Evolutionary conservation across 805 yeast species (phyloP).

Genomic region (Blastobotrys mokoenaii): DNA sequence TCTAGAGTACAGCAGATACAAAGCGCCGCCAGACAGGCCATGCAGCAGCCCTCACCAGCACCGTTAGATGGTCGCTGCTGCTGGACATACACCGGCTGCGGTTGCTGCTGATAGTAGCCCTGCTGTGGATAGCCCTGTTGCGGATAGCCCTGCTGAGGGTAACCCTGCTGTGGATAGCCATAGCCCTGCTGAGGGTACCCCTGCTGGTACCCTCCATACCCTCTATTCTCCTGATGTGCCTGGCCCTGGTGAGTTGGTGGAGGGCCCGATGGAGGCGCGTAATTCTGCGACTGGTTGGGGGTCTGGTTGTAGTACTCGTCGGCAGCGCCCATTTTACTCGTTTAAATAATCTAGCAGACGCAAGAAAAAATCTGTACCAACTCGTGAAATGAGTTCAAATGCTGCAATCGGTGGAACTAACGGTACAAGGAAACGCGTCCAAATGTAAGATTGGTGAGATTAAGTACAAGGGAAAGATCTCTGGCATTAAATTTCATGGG

Average conservation of each 20-base stretch:
- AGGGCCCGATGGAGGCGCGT: conserved; percentile 8
- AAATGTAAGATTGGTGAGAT: no score
- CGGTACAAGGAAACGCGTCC: no score
- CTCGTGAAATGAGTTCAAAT: no score
- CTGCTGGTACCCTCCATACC: conserved; percentile 9
- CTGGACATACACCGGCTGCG: conserved; percentile 30
- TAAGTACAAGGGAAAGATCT: no score
- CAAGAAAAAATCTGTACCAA: no score
- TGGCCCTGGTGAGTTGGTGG: conserved; percentile 8
- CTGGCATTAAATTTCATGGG: no score
- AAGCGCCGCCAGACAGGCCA: conserved; percentile 19
- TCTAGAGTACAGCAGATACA: conserved; percentile 22
- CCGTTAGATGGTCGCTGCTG: conserved; percentile 21
- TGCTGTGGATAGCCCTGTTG: conserved; percentile 14
- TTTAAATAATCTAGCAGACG: no score
- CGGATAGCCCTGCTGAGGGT: conserved; percentile 9
- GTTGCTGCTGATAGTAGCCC: conserved; percentile 22
- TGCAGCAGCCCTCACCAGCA: conserved; percentile 20
- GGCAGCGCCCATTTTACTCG: not conserved
- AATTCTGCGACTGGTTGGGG: not conserved
- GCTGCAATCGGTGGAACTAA: no score
- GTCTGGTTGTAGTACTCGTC: no score
- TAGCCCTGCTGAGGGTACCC: conserved; percentile 12
- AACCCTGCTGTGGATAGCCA: conserved; percentile 8
- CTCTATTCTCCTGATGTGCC: conserved; percentile 7